Conservation (phyloP, 352 stramenopile genomes). For the Phytophthora crassamura region DNA sequence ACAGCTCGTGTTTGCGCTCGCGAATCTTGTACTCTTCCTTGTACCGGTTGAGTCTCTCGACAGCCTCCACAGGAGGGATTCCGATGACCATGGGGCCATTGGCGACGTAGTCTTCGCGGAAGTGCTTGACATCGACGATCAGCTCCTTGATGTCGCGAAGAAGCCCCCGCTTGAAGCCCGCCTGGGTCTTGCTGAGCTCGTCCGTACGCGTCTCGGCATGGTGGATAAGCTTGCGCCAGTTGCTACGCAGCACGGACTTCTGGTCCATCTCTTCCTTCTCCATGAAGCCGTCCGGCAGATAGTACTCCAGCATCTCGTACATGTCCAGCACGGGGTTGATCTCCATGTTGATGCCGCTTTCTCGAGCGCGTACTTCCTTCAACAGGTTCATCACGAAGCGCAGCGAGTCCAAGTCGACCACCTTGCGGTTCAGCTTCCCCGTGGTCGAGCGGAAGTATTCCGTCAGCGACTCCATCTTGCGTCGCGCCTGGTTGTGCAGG, state of each 20-base stretch:
- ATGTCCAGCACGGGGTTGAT: conserved; percentile 98
- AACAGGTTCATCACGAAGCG: conserved; percentile 98
- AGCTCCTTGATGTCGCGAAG: conserved; percentile 97
- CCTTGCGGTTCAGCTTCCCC: conserved; percentile 94
- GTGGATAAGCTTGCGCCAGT: conserved; percentile 98
- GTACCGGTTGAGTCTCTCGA: conserved; percentile 97
- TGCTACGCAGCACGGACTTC: conserved; percentile 96
- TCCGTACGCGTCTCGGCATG: conserved; percentile 95
- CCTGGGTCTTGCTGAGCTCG: conserved; percentile 96
- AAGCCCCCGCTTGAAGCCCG: conserved; percentile 95
- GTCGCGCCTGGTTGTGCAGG: conserved; percentile 93
- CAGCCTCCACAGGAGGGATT: conserved; percentile 95
- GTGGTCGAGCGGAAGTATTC: conserved; percentile 97
- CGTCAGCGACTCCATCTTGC: conserved; percentile 94
- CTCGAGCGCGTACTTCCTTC: conserved; percentile 96
- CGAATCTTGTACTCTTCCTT: conserved; percentile 98
- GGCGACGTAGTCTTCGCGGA: conserved; percentile 95
- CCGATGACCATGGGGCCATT: conserved; percentile 98
- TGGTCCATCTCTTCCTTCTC: conserved; percentile 99
- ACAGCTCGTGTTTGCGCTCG: conserved; percentile 97
- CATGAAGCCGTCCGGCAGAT: conserved; percentile 96
- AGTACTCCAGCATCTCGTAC: conserved; percentile 98
- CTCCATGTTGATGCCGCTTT: conserved; percentile 98
- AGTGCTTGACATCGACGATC: conserved; percentile 96
- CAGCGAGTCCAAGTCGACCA: conserved; percentile 97